These are phyloP conservation scores for Cucumis melo DNA, from an alignment of 306 rosid genomes.

Conservation along the genomic window DNA sequence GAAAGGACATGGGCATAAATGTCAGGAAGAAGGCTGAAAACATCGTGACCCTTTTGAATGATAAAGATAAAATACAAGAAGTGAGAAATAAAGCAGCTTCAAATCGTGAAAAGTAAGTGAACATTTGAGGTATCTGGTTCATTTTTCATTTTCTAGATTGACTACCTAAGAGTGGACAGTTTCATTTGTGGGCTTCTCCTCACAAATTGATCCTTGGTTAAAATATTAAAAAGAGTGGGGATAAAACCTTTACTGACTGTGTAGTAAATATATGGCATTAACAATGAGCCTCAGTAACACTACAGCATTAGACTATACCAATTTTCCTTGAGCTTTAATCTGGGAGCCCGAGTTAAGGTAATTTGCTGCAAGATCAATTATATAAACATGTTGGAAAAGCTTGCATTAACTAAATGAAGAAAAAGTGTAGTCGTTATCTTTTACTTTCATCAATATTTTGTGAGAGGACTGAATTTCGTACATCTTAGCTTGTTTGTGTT, in stretches of 20 bases:
- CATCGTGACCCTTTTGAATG: slow-evolving; percentile 64
- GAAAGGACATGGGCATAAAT: slow-evolving; percentile 91
- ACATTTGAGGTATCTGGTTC: slow-evolving; percentile 4
- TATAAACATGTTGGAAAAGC: background rate
- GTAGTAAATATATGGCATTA: background rate
- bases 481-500: background rate
- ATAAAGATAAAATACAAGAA: slow-evolving; percentile 85
- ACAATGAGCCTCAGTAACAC: background rate
- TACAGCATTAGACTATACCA: background rate
- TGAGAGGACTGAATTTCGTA: background rate
- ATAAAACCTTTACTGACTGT: background rate
- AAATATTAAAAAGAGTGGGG: background rate
- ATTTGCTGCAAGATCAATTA: background rate
- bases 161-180: background rate
- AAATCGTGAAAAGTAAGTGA: slow-evolving; percentile 83
- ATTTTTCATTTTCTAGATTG: background rate
- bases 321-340: background rate
- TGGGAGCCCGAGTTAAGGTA: background rate
- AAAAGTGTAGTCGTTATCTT: background rate
- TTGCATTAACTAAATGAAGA: background rate
- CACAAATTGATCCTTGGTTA: background rate
- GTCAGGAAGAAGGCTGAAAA: slow-evolving; percentile 90
- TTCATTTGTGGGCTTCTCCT: background rate
- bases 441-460: background rate
- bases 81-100: slow-evolving; percentile 86